Evolutionary conservation across 1,284 basidiomycete species (phyloP).

Genomic region (Cystobasidium slooffiae): DNA sequence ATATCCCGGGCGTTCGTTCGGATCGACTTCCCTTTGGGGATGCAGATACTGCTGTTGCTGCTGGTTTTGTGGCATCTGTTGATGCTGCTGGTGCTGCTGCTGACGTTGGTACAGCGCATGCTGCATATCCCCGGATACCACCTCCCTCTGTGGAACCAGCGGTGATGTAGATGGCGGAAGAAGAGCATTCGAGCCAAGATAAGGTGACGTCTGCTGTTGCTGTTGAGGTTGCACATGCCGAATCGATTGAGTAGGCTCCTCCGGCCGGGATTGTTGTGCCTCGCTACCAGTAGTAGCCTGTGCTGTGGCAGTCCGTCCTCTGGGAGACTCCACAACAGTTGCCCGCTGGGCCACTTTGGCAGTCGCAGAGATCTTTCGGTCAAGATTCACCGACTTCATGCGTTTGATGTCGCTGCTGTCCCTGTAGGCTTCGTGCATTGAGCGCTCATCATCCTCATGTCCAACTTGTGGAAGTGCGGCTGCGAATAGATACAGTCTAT

Average conservation of each 20-base stretch:
- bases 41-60: constrained; percentile 4
- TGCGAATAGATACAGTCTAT: neutral
- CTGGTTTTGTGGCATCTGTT: neutral
- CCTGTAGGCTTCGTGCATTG: constrained; percentile 66
- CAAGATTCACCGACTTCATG: constrained; percentile 87
- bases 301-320: constrained; percentile 71
- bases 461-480: constrained; percentile 19
- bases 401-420: constrained; percentile 89
- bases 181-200: constrained; percentile 15
- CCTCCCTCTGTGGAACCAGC: constrained; percentile 10
- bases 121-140: constrained; percentile 2
- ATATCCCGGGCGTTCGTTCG: constrained; percentile 44
- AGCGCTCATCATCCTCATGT: constrained; percentile 46
- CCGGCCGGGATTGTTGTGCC: neutral
- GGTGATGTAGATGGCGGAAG: constrained; percentile 15
- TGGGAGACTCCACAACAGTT: constrained; percentile 93
- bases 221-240: constrained; percentile 24
- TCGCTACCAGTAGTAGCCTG: constrained; percentile 24
- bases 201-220: constrained; percentile 28
- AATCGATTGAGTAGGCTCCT: constrained; percentile 10
- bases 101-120: constrained; percentile 10
- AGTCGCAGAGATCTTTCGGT: constrained; percentile 86
- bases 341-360: constrained; percentile 90
- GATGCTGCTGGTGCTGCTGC: constrained; percentile 1
- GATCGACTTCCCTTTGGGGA: neutral